Evolutionary conservation across 1,284 basidiomycete species (phyloP).

Genomic region (Sparassis latifolia): DNA sequence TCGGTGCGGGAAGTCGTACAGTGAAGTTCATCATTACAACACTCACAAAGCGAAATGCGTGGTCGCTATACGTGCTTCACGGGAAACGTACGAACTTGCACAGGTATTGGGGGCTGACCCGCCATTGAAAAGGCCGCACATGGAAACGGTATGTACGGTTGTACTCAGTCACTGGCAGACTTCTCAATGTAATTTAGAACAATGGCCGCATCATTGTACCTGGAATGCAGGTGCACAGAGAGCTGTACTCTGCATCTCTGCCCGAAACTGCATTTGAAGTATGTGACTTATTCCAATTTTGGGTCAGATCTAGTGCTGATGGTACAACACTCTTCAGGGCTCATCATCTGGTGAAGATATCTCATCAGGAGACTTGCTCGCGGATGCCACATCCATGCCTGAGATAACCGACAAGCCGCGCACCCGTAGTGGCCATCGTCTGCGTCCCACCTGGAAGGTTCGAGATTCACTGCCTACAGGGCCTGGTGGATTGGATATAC

Average conservation of each 20-base stretch:
- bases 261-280: not conserved
- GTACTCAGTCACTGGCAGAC: too few relatives aligned
- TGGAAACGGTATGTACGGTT: too few relatives aligned
- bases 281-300: not conserved
- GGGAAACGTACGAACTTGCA: too few relatives aligned
- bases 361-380: not conserved
- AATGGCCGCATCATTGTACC: too few relatives aligned
- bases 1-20: too few relatives aligned
- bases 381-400: not conserved
- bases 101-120: too few relatives aligned
- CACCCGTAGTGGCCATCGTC: constrained; percentile 1
- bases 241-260: not conserved
- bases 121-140: too few relatives aligned
- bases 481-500: not conserved
- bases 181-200: too few relatives aligned
- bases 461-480: constrained; percentile 2
- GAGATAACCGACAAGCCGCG: not conserved
- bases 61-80: too few relatives aligned
- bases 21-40: too few relatives aligned
- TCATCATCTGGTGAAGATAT: not conserved
- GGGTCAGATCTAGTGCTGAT: not conserved
- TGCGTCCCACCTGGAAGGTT: constrained; percentile 4
- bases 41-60: too few relatives aligned
- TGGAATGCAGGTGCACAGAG: too few relatives aligned
- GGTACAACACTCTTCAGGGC: not conserved